phyloP scores from a whole-genome alignment of 768 basidiomycete genomes.

The Ramaria sp. region DNA sequence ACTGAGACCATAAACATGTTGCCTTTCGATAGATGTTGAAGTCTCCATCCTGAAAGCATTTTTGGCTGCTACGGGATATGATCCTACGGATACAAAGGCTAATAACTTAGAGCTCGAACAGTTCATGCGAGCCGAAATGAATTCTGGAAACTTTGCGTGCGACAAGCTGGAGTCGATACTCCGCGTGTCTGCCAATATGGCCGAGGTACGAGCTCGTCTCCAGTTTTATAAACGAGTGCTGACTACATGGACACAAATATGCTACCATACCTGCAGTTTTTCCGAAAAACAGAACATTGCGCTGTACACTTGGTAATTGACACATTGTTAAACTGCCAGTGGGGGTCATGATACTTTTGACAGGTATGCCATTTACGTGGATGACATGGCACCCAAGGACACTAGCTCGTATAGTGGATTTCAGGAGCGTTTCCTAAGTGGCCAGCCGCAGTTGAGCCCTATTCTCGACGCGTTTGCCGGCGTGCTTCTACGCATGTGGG shows the following conservation, averaged over 20 bases:
- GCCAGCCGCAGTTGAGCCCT: not conserved
- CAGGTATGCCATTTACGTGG: not conserved
- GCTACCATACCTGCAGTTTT: not conserved
- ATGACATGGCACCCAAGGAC: not conserved
- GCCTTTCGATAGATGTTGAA: too few relatives aligned
- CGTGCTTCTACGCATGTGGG: slow-evolving; percentile 1
- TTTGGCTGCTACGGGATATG: not conserved
- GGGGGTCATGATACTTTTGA: not conserved
- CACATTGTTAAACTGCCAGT: too few relatives aligned
- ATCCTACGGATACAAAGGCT: not conserved
- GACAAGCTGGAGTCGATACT: not conserved
- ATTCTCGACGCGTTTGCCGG: not conserved
- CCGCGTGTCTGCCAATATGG: not conserved
- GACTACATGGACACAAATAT: not conserved
- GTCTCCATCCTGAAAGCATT: not conserved
- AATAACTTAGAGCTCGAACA: not conserved
- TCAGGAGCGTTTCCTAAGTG: not conserved
- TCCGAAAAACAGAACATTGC: not conserved
- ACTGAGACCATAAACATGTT: too few relatives aligned
- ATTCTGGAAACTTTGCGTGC: not conserved
- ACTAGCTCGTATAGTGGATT: not conserved
- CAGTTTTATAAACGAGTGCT: not conserved
- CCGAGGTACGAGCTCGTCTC: not conserved
- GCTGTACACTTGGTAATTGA: slow-evolving; percentile 3
- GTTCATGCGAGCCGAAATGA: not conserved